A percentile compares a stretch with the other conserved stretches of the same genome.
Conservation (phyloP, 192 early-diverging fungal species). For the Coemansia umbellata region DNA sequence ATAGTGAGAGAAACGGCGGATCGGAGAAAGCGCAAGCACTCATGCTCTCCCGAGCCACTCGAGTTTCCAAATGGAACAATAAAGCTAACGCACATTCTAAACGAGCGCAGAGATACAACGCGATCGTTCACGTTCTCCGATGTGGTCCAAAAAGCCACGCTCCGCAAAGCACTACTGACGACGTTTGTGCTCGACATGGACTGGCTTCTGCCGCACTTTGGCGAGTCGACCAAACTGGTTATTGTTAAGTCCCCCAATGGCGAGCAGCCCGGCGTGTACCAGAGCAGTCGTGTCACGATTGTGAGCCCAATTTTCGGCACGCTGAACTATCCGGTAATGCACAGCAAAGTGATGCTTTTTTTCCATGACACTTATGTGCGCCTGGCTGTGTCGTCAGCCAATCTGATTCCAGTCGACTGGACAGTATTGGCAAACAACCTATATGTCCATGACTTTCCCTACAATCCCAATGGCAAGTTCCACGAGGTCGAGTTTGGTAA, state of each 20-base stretch:
- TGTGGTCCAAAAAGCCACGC: constrained; percentile 11
- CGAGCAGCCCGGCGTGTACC: constrained; percentile 20
- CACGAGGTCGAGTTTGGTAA: constrained; percentile 46
- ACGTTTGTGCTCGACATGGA: constrained; percentile 53
- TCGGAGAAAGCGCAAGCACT: no score
- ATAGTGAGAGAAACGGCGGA: neutral
- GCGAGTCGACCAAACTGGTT: constrained; percentile 20
- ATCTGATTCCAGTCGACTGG: constrained; percentile 58
- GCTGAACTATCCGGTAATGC: constrained; percentile 53
- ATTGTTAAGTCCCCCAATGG: constrained; percentile 14
- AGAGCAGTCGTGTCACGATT: constrained; percentile 18
- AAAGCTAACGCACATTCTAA: constrained; percentile 11
- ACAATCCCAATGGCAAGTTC: neutral
- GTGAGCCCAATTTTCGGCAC: constrained; percentile 52
- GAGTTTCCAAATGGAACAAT: constrained; percentile 20
- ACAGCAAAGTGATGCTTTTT: constrained; percentile 63
- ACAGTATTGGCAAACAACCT: constrained; percentile 57
- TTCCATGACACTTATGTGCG: constrained; percentile 55
- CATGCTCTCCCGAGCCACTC: no score
- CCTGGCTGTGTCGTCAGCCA: constrained; percentile 60
- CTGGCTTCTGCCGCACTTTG: constrained; percentile 51
- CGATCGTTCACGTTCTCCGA: constrained; percentile 4
- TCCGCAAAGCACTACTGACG: constrained; percentile 56
- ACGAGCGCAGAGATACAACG: constrained; percentile 1
- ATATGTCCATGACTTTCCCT: constrained; percentile 62